Evolutionary conservation across 2,329 filamentous ascomycete species (phyloP), one percentile per base, ranked within the genome.

Genomic region (Kalaharituber pfeilii): DNA sequence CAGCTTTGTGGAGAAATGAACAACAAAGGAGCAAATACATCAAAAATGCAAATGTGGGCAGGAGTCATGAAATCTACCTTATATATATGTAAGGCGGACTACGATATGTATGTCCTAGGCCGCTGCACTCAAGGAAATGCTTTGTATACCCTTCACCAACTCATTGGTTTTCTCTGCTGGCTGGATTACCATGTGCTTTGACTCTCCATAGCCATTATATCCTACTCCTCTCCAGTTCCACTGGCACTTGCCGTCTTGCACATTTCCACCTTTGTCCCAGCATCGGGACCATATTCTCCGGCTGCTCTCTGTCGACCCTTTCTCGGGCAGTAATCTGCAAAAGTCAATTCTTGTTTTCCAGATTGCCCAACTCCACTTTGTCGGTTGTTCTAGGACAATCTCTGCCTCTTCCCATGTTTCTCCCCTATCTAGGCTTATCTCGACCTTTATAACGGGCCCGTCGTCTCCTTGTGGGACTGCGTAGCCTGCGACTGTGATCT

Each of bases 201-300:
- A 70, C 60, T 77, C 73, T 2, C 76, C 77, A 66, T 75, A 80
- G 1, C 74, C 77, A 66, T 78, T 77, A 65, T 80, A 80, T 26
- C 69, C 75, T 4, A 80, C 75, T 0, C 77, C 77, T 54, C 77
- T 69, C 56, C 77, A 65, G 64, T 80, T 80, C 77, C 77, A 80
- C 61, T 71, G 65, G 2, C 71, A 69, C 54, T 67, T 67, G 57
- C 69, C 65, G 22, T 65, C 66, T 62, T 80, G 77, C 24, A 66
- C 67, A 62, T 78, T 75, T 2, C 75, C 75, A 25, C 67, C 72
- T 36, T 61, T 66, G 66, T 80, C 77, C 5, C 70, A 75, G 1
- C 75, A 76, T 30, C 73, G 70, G 63, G 75, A 76, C 56, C 73
- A 67, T n/a, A 80, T 69, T 36, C 63, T 71, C 53, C 65, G 69